phyloP scores from a whole-genome alignment of 2,329 filamentous ascomycete genomes.

The Gliomastix tumulicola region DNA sequence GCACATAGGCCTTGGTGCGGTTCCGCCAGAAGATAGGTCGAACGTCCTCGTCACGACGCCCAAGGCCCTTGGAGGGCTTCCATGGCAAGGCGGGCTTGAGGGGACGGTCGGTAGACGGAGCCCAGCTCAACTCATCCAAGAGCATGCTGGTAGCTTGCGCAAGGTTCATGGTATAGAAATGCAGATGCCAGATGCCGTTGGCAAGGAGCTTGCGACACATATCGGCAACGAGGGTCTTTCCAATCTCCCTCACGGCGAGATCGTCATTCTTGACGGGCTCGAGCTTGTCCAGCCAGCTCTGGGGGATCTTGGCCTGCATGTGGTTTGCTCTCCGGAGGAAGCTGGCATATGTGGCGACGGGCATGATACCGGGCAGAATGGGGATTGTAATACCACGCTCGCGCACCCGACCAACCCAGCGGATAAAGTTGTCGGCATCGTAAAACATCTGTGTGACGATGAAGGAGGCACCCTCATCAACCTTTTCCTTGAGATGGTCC shows the following conservation, averaged over 20 bases:
- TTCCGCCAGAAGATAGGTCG: slow-evolving; percentile 99
- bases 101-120: slow-evolving; percentile 70
- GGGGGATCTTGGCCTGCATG: slow-evolving; percentile 79
- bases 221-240: slow-evolving; percentile 78
- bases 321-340: slow-evolving; percentile 87
- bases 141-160: slow-evolving; percentile 92
- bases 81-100: slow-evolving; percentile 89
- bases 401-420: slow-evolving; percentile 82
- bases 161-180: slow-evolving; percentile 99
- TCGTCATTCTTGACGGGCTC: slow-evolving; percentile 98
- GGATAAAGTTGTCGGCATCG: slow-evolving; percentile 89
- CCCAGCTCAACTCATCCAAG: slow-evolving; percentile 78
- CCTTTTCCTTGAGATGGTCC: slow-evolving; percentile 92
- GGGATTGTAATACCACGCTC: slow-evolving; percentile 77
- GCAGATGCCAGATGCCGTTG: slow-evolving; percentile 77
- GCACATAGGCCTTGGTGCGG: slow-evolving; percentile 89
- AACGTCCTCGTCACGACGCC: slow-evolving; percentile 87
- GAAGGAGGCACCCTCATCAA: slow-evolving; percentile 88
- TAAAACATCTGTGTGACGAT: slow-evolving; percentile 99
- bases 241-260: slow-evolving; percentile 81
- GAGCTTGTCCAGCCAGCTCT: slow-evolving; percentile 71
- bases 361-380: slow-evolving; percentile 81
- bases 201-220: slow-evolving; percentile 84
- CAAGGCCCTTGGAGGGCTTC: slow-evolving; percentile 87
- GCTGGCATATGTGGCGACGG: slow-evolving; percentile 87